Percentiles rank a stretch among this genome's conserved stretches.
These are phyloP conservation scores for Gilbertella persicaria DNA, from an alignment of 371 early-diverging fungal genomes.

Conservation along the genomic window DNA sequence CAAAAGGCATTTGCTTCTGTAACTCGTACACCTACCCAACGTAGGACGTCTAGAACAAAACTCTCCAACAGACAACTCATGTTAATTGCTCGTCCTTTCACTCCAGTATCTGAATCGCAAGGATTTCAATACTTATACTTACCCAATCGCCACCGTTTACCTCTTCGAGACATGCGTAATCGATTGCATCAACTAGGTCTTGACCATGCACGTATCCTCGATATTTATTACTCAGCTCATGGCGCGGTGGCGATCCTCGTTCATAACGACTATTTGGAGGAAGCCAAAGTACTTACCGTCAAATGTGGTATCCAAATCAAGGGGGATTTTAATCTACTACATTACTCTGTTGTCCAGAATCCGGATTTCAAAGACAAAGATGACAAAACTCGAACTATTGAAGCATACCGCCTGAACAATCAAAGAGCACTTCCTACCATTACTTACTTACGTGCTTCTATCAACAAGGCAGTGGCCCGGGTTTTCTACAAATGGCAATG, in stretches of 20 bases:
- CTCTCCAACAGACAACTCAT: too few species aligned
- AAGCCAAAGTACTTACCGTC: background rate
- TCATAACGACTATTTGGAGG: background rate
- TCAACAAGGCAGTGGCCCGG: background rate
- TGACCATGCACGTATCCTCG: background rate
- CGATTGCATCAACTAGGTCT: background rate
- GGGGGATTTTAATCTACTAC: background rate
- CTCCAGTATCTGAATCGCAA: background rate
- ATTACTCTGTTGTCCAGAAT: background rate
- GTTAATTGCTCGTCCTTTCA: background rate
- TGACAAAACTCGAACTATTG: background rate
- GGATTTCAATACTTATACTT: background rate
- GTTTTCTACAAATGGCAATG: background rate
- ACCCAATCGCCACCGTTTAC: background rate
- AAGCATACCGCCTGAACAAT: background rate
- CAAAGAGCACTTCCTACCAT: too few species aligned
- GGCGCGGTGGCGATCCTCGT: background rate
- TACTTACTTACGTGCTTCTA: background rate
- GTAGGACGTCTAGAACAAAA: too few species aligned
- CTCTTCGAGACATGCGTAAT: background rate
- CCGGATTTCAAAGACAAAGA: background rate
- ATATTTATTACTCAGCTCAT: background rate
- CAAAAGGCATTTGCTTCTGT: too few species aligned
- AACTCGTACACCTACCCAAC: too few species aligned
- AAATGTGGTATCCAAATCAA: background rate